Evolutionary conservation across 2,329 filamentous ascomycete species (phyloP).

Genomic region (Arthrobotrys iridis): DNA sequence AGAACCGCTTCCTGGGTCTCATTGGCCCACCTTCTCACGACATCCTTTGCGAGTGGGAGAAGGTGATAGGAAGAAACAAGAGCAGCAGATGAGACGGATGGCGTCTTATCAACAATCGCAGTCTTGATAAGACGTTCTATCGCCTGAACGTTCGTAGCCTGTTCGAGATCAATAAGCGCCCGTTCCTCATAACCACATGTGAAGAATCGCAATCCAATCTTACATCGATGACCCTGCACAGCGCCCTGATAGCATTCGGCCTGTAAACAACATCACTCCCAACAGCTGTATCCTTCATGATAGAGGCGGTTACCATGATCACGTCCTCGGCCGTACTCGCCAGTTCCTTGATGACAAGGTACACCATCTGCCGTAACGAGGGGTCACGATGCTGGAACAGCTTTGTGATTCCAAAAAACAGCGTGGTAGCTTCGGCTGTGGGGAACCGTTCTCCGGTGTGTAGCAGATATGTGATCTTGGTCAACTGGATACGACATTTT

Average conservation of each 20-base stretch:
- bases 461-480: constrained; percentile 94
- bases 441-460: constrained; percentile 98
- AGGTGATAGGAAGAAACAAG: constrained; percentile 98
- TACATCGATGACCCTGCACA: constrained; percentile 97
- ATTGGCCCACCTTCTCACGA: constrained; percentile 96
- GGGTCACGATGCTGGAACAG: constrained; percentile 99
- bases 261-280: constrained; percentile 93
- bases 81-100: constrained; percentile 93
- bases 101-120: constrained; percentile 98
- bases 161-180: constrained; percentile 46
- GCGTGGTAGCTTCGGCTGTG: constrained; percentile 93
- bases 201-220: neutral
- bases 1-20: constrained; percentile 97
- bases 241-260: constrained; percentile 92
- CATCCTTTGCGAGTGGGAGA: constrained; percentile 92
- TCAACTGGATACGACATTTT: constrained; percentile 96
- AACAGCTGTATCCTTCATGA: constrained; percentile 99
- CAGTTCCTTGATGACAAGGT: constrained; percentile 97
- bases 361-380: constrained; percentile 97
- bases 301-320: constrained; percentile 99
- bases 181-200: neutral
- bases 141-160: constrained; percentile 94
- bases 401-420: constrained; percentile 99
- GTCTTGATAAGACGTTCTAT: constrained; percentile 99
- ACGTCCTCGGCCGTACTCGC: constrained; percentile 96